Base-by-base conservation (phyloP, 176 grass and related monocot genomes). In the Dendrocalamus sinicus region DNA sequence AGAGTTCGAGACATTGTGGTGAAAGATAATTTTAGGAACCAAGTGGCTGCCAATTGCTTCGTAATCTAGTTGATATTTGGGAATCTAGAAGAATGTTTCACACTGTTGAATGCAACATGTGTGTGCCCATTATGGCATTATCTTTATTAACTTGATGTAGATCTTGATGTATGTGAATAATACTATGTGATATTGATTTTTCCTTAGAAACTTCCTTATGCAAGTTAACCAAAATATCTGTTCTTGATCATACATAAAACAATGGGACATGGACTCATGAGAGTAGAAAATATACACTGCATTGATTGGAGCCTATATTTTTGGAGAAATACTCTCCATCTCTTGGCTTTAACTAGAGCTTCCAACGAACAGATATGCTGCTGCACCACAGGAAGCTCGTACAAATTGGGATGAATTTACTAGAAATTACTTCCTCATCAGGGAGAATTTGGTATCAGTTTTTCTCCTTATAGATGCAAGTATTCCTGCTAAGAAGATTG, bases 381-480 rank as follows among this genome's bases (percentile, higher is more conserved):
- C 91, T 82, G 96, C 96, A 57, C 96, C 96, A 12, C 83, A 98
- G n/a, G 93, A 94, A 81, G 75, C 87, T 48, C 88, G 96, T 44
- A 85, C 80, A 44, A 92, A 94, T 87, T 98, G 96, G 96, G 81
- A 82, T 57, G 86, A 98, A 65, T 98, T 98, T 75, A 98, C 96
- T 43, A 92, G 94, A 94, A 92, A 89, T 77, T 98, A 94, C 82
- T 96, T 95, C 79, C 86, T 92, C 74, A 85, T 86, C 17, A 84
- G 96, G 70, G 88, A 92, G 37, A 87, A 86, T 76, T 85, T 98
- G 65, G 91, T 98, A 15, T 95, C 96, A 26, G 93, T 98, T 52
- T 95, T 98, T 81, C 88, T 98, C 51, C 93, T 98, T 88, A 89
- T 95, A 84, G 93, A 98, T 96, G 96, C 93, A 72, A 98, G 93